A percentile compares a stretch with the other conserved stretches of the same genome.
Conservation (phyloP, 2,329 filamentous ascomycete species). For the Xenosphaeropsis pyriputrescens region DNA sequence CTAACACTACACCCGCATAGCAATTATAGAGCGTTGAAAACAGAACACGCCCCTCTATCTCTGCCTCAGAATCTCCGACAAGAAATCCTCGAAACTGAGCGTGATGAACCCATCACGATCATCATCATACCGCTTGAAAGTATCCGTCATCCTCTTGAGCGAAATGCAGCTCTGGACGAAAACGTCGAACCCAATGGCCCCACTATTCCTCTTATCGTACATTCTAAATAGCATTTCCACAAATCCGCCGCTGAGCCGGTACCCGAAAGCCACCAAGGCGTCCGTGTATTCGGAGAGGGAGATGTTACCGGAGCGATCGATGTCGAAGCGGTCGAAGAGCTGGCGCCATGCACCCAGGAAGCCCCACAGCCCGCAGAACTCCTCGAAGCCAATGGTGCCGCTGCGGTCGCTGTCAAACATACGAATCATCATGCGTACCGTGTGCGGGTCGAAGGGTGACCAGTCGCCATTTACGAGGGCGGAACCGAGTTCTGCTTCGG, state of each 20-base stretch:
- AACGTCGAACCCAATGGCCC: conserved; percentile 78
- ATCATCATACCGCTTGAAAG: conserved; percentile 97
- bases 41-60: too few relatives aligned
- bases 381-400: conserved; percentile 83
- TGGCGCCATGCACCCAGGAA: conserved; percentile 90
- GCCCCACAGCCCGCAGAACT: conserved; percentile 93
- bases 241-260: conserved; percentile 73
- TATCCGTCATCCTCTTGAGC: conserved; percentile 96
- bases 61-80: conserved; percentile 53
- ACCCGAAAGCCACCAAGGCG: conserved; percentile 84
- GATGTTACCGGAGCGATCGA: conserved; percentile 76
- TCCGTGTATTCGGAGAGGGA: conserved; percentile 77
- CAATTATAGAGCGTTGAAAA: too few relatives aligned
- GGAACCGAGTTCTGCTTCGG: conserved; percentile 72
- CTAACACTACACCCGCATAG: too few relatives aligned
- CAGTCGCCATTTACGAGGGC: conserved; percentile 95
- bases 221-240: conserved; percentile 74
- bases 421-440: conserved; percentile 96
- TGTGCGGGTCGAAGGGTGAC: conserved; percentile 84
- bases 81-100: conserved; percentile 70
- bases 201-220: conserved; percentile 64
- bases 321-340: conserved; percentile 91
- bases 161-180: conserved; percentile 97
- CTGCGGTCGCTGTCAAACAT: conserved; percentile 95
- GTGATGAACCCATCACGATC: conserved; percentile 90